Base-by-base conservation (phyloP, 1,139 yeast genomes). In the Pichia sp. region DNA sequence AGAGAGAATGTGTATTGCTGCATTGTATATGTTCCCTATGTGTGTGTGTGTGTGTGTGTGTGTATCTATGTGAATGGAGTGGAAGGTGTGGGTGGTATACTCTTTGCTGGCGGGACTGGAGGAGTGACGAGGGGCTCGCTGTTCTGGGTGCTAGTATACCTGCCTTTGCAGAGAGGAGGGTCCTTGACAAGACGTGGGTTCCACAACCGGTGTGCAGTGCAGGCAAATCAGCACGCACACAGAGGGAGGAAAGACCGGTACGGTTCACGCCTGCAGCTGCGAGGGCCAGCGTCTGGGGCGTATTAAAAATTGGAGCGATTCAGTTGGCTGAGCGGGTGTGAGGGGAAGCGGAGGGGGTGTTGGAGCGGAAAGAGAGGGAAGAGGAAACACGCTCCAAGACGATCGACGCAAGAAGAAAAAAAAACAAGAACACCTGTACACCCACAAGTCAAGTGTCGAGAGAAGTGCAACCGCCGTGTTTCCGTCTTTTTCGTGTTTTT, bases 251-350 rank as follows among this genome's bases (percentile, higher is more conserved):
- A 31, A 31, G 13, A 31, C 10, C 36, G 36, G 36, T 13, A n/a
- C 16, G 13, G 36, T 13, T 6, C 36, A 31, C 13, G 36, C 16
- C 13, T 31, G 16, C 36, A 31, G 36, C 36, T 31, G 16, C 36
- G 36, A 31, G 36, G 16, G 16, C 36, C 43, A 41, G 34, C 44
- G 44, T 41, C 19, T 42, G 30, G 12, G 23, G 10, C 4, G 44
- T 39, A 46, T 23, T 46, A 40, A 36, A 41, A 52, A 52, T 50
- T 52, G 55, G 44, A 49, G 55, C 52, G 50, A 31, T 52, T 30
- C 48, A 22, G 55, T 52, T 52, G 55, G 55, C 47, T 26, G 50
- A 28, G 19, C n/a, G 26, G 25, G 7, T 8, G 21, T 48, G 50
- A 48, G 50, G 47, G 50, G 50, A 44, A 44, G 40, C 28, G n/a